Conservation (phyloP, 176 grass and related monocot species). For the Carex parvula region DNA sequence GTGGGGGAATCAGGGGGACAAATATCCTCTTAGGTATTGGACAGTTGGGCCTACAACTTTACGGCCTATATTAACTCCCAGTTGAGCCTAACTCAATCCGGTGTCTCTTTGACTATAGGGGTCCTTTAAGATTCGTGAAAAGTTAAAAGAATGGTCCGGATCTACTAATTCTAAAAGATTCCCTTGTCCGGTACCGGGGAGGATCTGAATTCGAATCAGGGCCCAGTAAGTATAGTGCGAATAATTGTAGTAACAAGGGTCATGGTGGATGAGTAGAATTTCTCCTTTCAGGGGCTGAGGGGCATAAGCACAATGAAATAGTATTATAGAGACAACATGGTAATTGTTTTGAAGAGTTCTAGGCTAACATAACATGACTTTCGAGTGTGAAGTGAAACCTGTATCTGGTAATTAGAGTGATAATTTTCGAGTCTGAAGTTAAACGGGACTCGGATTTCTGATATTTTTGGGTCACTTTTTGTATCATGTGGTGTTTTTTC, state of each 20-base stretch:
- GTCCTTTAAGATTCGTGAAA: no score
- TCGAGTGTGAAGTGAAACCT: not conserved
- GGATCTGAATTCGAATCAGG: not conserved
- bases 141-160: no score
- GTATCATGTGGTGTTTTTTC: no score
- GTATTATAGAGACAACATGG: not conserved
- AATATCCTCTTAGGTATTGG: no score
- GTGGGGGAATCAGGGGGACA: no score
- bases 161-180: no score
- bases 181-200: no score
- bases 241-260: not conserved
- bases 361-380: not conserved
- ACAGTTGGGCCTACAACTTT: no score
- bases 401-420: not conserved
- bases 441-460: not conserved
- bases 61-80: no score
- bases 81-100: no score
- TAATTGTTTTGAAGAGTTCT: not conserved
- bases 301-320: not conserved
- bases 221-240: not conserved
- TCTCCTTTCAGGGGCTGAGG: not conserved
- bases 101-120: no score
- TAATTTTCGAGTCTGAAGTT: not conserved
- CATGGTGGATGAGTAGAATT: not conserved
- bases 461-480: no score